Evolutionary conservation across 2,329 filamentous ascomycete species (phyloP), one percentile per base, ranked within the genome.

Genomic region (Clarireedia hainanense): DNA sequence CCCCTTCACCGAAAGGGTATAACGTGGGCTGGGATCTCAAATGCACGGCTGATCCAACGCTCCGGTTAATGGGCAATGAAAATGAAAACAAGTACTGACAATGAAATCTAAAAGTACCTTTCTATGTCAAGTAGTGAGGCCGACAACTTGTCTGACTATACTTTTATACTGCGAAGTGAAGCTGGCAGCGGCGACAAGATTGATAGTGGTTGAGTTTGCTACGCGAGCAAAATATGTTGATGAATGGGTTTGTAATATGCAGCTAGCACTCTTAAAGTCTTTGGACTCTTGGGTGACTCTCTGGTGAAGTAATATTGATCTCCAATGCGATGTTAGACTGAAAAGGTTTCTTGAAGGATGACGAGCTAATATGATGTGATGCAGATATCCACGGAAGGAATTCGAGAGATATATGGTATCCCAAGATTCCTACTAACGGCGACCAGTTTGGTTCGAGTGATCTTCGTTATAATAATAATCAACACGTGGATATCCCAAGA

Each of bases 41-140:
- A 47, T 53, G 37, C 56, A 59, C 55, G 57, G 55, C 57, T 57
- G 54, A 53, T 51, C 57, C 59, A 57, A 55, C 48, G 46, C 47
- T 17, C 49, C 49, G 59, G 57, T 55, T 57, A 59, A 57, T 59
- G 46, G n/a, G 14, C 27, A 55, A 37, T 26, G 34, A 45, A 6
- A 37, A 45, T 27, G 17, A 43, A 20, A 20, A 45, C 23, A 45
- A 20, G 47, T 55, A 55, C 47, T 55, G 39, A 55, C 52, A 47
- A 50, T 3, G 37, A 37, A 10, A n/a, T 43, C 15, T 43, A 39
- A 14, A 17, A 2, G 9, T 34, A 34, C 30, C 30, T 6, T 17
- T 9, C 34, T 27, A 12, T 36, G 43, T 20, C 30, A 17, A 20
- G 39, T 37, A 37, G 43, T 6, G 26, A 45, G 52, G 48, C 37